Base-by-base conservation (phyloP, 495 filamentous ascomycete species). In the Penicillium paxilli region DNA sequence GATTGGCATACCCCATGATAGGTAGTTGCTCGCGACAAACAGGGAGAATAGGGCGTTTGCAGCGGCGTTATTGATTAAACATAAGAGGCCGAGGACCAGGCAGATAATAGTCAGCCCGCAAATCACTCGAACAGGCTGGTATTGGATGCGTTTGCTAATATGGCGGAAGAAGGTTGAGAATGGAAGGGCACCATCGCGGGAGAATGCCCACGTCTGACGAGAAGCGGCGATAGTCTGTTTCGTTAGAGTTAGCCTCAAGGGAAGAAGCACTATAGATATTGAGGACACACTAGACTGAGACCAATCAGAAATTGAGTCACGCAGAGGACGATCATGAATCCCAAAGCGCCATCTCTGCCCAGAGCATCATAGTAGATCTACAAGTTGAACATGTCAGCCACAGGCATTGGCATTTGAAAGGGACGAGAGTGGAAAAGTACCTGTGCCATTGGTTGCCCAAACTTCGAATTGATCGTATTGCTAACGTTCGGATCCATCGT, bases 1-100 rank as follows among this genome's bases (percentile, higher is more conserved):
- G 40, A 88, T 87, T 4, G 85, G 85, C 3, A 70, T 77, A 14
- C 77, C 74, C 83, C 83, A 88, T 3, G 84, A 82, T 2, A 87
- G 57, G 47, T 85, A 79, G 58, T 85, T 84, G 12, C 78, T 82
- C 0, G 83, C 82, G 12, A 86, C 79, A 2, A 79, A 79, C 1
- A 87, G 75, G 2, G 80, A 83, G 72, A 87, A 87, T 9, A 87
- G 70, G 3, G 84, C 84, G 24, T 75, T 73, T 1, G 83, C 75
- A 2, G 84, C 82, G 1, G 83, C 83, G 0, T 71, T 73, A 28
- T 80, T 77, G 57, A 86, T 85, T 3, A 87, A 65, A 20, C 70
- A 79, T 8, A 87, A 68, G 1, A 87, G 70, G 16, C 84, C 85
- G 11, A 87, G 72, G n/a, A 87, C 47, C 2, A 80, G 67, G 22